Evolutionary conservation across 345 rosid genomes (phyloP), one percentile per base, ranked within the genome.

Genomic region (Clarkia xantiana): DNA sequence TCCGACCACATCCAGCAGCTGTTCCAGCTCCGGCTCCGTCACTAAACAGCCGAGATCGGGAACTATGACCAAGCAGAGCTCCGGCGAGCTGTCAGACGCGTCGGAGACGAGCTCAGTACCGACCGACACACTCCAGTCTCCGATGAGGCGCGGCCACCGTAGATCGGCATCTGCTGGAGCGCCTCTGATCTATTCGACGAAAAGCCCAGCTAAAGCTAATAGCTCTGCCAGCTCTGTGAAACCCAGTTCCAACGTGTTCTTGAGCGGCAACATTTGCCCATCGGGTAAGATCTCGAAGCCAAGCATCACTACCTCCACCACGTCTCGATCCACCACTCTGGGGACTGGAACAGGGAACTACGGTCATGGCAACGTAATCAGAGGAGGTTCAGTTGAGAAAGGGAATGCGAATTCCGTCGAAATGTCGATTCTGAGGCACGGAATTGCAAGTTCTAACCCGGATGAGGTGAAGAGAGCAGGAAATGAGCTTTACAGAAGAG

Each of bases 321-420:
- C 80, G 5, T 71, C 53, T 54, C 63, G 72, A 54, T 49, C 86
- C 6, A 88, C 82, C 40, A 80, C 74, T 40, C 66, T 90, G 50
- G 83, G 89, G 17, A 73, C 75, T 4, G 84, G 96, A 6, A 76
- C 81, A 1, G 97, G 89, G 11, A 76, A 86, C 55, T 90, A 90
- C 57, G 97, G 97, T 7, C 96, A 81, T 49, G 97, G 97, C 11
- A 90, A 84, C 62, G 81, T 86, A 43, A 69, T 90, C 52, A 76
- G 91, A 0, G 66, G 86, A 20, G 63, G 65, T 39, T 63, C 59
- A 3, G 9, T 29, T 29, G 49, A 51, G 54, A 18, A 23, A 25
- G 34, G 44, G 15, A 41, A 34, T 1, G 50, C 22, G 3, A 36
- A 39, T 14, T 15, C 48, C 12, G 52, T 42, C 14, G 58, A 45